phyloP scores from a whole-genome alignment of 2,329 filamentous ascomycete genomes.

The Thermoascus crustaceus region DNA sequence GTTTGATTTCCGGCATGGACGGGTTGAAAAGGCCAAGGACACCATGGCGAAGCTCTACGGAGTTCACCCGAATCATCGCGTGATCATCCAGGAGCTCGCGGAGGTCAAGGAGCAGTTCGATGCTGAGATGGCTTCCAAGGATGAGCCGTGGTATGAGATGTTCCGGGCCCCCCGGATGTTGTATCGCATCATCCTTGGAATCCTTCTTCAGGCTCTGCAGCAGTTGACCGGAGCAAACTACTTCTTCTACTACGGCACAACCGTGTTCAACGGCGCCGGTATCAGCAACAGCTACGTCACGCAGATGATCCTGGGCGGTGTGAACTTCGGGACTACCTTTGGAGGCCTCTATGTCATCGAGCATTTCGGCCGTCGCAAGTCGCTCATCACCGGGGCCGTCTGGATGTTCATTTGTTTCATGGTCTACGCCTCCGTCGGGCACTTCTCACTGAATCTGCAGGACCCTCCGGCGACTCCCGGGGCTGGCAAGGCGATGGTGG shows the following conservation, averaged over 20 bases:
- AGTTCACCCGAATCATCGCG: constrained; percentile 43
- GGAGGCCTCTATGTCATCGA: constrained; percentile 62
- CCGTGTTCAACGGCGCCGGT: constrained; percentile 58
- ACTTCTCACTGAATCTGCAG: constrained; percentile 27
- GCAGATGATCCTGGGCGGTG: constrained; percentile 56
- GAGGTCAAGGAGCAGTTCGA: constrained; percentile 51
- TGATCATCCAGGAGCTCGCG: constrained; percentile 44
- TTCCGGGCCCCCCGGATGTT: constrained; percentile 37
- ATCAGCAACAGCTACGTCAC: constrained; percentile 56
- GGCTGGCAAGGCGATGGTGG: constrained; percentile 59
- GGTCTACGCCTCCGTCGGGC: constrained; percentile 54
- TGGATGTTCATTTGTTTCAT: constrained; percentile 61
- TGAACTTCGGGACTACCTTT: constrained; percentile 61
- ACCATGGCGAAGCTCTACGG: constrained; percentile 50
- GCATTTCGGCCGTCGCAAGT: constrained; percentile 58
- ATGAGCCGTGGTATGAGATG: constrained; percentile 24
- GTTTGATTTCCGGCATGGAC: constrained; percentile 50
- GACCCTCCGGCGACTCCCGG: constrained; percentile 36
- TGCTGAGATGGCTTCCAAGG: constrained; percentile 36
- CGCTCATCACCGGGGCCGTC: constrained; percentile 56
- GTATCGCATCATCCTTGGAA: constrained; percentile 34
- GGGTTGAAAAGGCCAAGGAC: constrained; percentile 41
- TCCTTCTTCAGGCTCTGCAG: constrained; percentile 35
- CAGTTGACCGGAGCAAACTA: constrained; percentile 40
- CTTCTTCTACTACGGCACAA: constrained; percentile 54